Base-by-base conservation (phyloP, 2,329 filamentous ascomycete genomes). In the Lasiodiplodia citricola region DNA sequence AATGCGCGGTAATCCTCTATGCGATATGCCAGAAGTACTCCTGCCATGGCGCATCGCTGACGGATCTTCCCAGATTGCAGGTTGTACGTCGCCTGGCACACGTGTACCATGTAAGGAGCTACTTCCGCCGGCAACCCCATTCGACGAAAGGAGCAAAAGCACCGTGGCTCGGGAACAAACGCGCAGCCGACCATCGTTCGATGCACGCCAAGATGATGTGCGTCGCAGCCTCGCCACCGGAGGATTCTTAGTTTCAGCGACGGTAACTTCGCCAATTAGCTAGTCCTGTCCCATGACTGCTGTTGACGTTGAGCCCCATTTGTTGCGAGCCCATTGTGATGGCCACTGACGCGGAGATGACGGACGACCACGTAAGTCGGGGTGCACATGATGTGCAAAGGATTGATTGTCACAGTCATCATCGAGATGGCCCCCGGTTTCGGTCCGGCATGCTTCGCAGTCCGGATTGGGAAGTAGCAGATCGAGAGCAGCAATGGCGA, bases 121-220 rank as follows among this genome's bases (percentile, higher is more conserved):
- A 47, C 44, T 47, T 47, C 44, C 44, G 18, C 44, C 6, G 13
- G 41, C 41, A 47, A n/a, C n/a, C n/a, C n/a, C 44, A 47, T 21
- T 47, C 10, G 44, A 44, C 14, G 14, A 7, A 47, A 4, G 44
- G 58, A n/a, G 13, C n/a, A 18, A 51, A 44, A 21, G 14, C 16
- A 54, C 11, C 51, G 23, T 28, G 25, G 51, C n/a, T 38, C 8
- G 31, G 35, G 18, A 23, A 57, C 38, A 38, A 16, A 38, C 14
- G n/a, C 18, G 14, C 25, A 60, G 44, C 56, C 44, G 38, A 60
- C 23, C 23, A 21, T 13, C n/a, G 56, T 25, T 41, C 14, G 38
- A 60, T 60, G 57, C 57, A 21, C 25, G n/a, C 44, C 44, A 21
- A 47, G 37, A 60, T 44, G 38, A 31, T 44, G 38, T 31, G 57